Evolutionary conservation across 2,329 filamentous ascomycete species (phyloP).

Genomic region (Penicillium griseofulvum): DNA sequence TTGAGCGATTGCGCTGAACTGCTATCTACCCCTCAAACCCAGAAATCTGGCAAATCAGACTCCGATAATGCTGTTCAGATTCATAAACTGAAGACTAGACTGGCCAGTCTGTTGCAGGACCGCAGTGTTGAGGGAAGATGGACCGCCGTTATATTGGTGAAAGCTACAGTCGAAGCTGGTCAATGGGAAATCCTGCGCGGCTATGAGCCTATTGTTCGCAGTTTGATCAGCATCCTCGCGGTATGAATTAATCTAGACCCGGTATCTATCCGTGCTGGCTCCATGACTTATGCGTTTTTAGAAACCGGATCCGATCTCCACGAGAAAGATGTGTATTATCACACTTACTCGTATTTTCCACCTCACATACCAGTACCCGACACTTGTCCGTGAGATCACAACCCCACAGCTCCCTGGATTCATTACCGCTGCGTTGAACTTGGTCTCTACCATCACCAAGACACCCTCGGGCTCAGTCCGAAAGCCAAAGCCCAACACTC

Average conservation of each 20-base stretch:
- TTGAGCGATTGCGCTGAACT: slow-evolving; percentile 56
- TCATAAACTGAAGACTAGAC: slow-evolving; percentile 76
- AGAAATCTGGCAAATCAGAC: slow-evolving; percentile 59
- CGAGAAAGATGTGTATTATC: slow-evolving; percentile 74
- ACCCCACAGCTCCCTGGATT: slow-evolving; percentile 77
- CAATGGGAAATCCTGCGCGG: slow-evolving; percentile 78
- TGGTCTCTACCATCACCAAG: slow-evolving; percentile 51
- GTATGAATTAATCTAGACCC: slow-evolving; percentile 44
- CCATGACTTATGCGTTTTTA: slow-evolving; percentile 35
- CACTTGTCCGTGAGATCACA: slow-evolving; percentile 80
- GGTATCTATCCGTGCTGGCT: neutral
- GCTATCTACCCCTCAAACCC: slow-evolving; percentile 60
- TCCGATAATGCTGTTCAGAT: slow-evolving; percentile 68
- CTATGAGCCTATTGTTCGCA: slow-evolving; percentile 71
- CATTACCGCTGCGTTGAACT: slow-evolving; percentile 68
- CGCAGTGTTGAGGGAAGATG: slow-evolving; percentile 72
- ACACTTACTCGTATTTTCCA: slow-evolving; percentile 80
- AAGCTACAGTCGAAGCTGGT: slow-evolving; percentile 76
- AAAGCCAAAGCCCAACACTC: slow-evolving; percentile 41
- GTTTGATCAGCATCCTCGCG: slow-evolving; percentile 70
- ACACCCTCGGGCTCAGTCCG: slow-evolving; percentile 34
- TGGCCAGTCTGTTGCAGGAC: slow-evolving; percentile 75
- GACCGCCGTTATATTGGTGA: slow-evolving; percentile 73
- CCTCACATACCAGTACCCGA: slow-evolving; percentile 77
- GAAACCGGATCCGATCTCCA: slow-evolving; percentile 73